A percentile compares a stretch with the other conserved stretches of the same genome.
phyloP scores from a whole-genome alignment of 2,329 filamentous ascomycete genomes.

The Xylaria sp. region DNA sequence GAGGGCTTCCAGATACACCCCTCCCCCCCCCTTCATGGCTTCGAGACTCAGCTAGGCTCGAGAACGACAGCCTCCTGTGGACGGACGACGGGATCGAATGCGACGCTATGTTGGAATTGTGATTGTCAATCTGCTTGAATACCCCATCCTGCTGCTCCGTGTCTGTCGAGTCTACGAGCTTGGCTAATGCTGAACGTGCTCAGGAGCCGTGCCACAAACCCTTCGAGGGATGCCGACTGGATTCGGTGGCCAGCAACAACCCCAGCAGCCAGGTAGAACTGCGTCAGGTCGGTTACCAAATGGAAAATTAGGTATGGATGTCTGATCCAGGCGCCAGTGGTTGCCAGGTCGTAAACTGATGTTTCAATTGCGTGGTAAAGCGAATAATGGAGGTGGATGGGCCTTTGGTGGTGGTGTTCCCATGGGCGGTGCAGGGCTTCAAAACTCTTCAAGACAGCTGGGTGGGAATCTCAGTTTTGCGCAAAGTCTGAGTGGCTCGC shows the following conservation, averaged over 20 bases:
- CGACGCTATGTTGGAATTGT: constrained; percentile 1
- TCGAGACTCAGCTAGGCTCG: constrained; percentile 20
- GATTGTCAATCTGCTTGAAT: constrained; percentile 2
- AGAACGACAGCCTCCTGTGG: constrained; percentile 14
- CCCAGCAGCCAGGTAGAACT: constrained; percentile 57
- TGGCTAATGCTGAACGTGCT: constrained; percentile 39
- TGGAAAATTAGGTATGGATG: constrained; percentile 63
- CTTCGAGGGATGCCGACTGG: constrained; percentile 64
- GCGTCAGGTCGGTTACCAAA: constrained; percentile 64
- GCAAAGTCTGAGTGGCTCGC: constrained; percentile 65
- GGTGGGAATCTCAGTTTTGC: constrained; percentile 66
- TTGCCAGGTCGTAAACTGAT: constrained; percentile 31
- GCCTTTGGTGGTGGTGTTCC: constrained; percentile 64
- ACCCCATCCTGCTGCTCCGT: constrained; percentile 4
- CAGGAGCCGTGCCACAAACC: constrained; percentile 64
- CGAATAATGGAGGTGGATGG: constrained; percentile 60
- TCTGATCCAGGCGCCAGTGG: constrained; percentile 7
- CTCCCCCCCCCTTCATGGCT: background rate
- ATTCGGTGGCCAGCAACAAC: constrained; percentile 62
- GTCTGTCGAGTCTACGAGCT: constrained; percentile 20
- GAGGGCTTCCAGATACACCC: background rate
- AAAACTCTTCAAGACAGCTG: constrained; percentile 57
- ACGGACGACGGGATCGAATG: constrained; percentile 8
- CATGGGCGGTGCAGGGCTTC: constrained; percentile 59
- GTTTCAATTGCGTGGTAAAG: constrained; percentile 35